Conservation (phyloP, 495 filamentous ascomycete species). For the Neurospora sp. region DNA sequence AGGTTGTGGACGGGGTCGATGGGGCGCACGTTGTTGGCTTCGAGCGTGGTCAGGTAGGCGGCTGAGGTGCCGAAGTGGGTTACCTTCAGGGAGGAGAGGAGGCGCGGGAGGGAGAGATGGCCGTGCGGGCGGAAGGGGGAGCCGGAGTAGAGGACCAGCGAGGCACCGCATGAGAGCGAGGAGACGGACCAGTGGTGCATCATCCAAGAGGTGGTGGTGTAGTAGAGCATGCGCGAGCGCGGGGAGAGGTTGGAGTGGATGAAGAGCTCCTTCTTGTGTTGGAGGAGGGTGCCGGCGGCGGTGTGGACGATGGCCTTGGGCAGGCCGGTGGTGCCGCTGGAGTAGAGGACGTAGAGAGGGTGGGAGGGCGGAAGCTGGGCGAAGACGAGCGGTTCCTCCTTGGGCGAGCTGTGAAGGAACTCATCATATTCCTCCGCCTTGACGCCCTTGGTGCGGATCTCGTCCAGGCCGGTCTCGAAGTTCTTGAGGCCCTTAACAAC, state of each 20-base stretch:
- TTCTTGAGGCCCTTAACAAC: conserved; percentile 54
- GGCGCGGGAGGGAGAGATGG: conserved; percentile 30
- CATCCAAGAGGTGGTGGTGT: conserved; percentile 93
- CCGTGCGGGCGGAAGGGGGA: conserved; percentile 62
- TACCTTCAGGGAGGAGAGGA: conserved; percentile 42
- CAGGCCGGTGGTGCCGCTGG: conserved; percentile 77
- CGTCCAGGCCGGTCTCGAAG: conserved; percentile 37
- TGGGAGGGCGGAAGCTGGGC: conserved; percentile 68
- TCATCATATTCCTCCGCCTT: conserved; percentile 33
- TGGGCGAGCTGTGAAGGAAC: conserved; percentile 25
- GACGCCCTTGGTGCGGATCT: conserved; percentile 36
- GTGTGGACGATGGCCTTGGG: conserved; percentile 92
- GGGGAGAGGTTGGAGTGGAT: conserved; percentile 66
- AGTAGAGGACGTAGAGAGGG: conserved; percentile 84
- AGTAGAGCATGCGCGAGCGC: conserved; percentile 48
- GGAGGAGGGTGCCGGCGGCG: conserved; percentile 74
- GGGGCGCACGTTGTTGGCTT: conserved; percentile 66
- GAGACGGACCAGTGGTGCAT: conserved; percentile 97
- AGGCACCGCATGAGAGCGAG: conserved; percentile 66
- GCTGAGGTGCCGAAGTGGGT: conserved; percentile 90
- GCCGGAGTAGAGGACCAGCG: conserved; percentile 79
- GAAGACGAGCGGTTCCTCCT: conserved; percentile 48
- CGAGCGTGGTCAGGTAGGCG: conserved; percentile 84
- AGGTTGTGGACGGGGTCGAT: conserved; percentile 34
- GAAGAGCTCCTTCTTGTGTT: conserved; percentile 90